Percentiles rank a stretch among this genome's conserved stretches.
Evolutionary conservation across 2,329 filamentous ascomycete species (phyloP).

Genomic region (Aspergillus luchuensis): DNA sequence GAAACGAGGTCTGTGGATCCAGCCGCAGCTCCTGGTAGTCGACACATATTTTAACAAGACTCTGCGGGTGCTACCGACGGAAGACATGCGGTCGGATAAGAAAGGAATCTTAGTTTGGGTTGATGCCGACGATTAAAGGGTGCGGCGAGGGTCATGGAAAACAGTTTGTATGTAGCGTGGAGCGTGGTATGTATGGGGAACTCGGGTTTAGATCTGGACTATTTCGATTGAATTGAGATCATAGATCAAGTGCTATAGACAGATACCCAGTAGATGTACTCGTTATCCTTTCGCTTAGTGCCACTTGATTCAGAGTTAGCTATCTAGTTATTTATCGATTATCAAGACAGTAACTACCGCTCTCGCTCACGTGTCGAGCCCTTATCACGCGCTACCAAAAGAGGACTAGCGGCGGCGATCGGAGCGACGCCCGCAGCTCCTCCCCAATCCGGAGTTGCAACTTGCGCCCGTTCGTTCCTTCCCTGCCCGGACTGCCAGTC

Average conservation of each 20-base stretch:
- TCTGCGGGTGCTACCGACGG: conserved; percentile 76
- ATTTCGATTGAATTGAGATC: too few species aligned
- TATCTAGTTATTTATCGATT: too few species aligned
- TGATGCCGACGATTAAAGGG: conserved; percentile 40
- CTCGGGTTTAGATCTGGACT: too few species aligned
- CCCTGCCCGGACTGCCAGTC: neutral
- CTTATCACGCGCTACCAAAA: conserved; percentile 25
- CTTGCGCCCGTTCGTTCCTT: conserved; percentile 9
- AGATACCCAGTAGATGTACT: too few species aligned
- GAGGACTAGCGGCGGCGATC: conserved; percentile 26
- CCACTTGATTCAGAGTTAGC: too few species aligned
- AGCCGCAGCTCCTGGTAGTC: conserved; percentile 72
- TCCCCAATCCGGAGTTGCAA: conserved; percentile 23
- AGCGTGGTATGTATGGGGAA: too few species aligned
- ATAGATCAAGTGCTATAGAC: too few species aligned
- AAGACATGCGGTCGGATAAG: conserved; percentile 62
- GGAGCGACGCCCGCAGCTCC: conserved; percentile 21
- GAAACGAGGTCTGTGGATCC: conserved; percentile 65
- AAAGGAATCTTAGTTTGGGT: conserved; percentile 52
- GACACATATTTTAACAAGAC: conserved; percentile 95
- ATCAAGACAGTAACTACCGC: neutral
- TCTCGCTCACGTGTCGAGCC: conserved; percentile 26
- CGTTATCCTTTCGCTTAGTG: too few species aligned
- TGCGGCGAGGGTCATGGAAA: too few species aligned
- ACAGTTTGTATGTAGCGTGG: too few species aligned